phyloP scores from a whole-genome alignment of 2,329 filamentous ascomycete species.

The Fusarium sp. region DNA sequence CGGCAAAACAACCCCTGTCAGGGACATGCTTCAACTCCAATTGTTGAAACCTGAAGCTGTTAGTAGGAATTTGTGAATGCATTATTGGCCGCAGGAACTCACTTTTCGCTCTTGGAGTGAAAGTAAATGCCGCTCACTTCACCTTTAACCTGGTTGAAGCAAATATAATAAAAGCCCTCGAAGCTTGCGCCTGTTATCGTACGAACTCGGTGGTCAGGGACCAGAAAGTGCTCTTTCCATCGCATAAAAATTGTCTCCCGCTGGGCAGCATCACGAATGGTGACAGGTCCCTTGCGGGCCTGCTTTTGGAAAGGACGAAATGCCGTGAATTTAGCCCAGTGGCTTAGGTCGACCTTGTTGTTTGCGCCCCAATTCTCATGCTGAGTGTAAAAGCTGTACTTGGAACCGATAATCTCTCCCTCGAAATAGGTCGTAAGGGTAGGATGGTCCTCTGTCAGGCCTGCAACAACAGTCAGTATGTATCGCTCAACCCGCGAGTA shows the following conservation, averaged over 20 bases:
- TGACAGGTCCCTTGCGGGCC: conserved; percentile 63
- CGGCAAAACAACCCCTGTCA: conserved; percentile 82
- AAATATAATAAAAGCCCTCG: conserved; percentile 99
- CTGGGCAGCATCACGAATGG: conserved; percentile 76
- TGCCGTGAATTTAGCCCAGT: conserved; percentile 90
- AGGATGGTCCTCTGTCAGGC: conserved; percentile 92
- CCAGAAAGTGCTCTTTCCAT: conserved; percentile 98
- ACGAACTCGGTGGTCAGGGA: conserved; percentile 90
- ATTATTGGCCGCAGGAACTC: conserved; percentile 51
- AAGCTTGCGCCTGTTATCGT: conserved; percentile 96
- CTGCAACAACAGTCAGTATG: conserved; percentile 56
- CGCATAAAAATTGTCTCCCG: conserved; percentile 96
- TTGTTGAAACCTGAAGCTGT: conserved; percentile 78
- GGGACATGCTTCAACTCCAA: conserved; percentile 89
- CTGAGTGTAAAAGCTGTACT: conserved; percentile 92
- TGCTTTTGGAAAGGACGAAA: conserved; percentile 78
- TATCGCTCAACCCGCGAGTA: neutral
- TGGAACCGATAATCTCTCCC: conserved; percentile 94
- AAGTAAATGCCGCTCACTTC: conserved; percentile 95
- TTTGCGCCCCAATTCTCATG: conserved; percentile 92
- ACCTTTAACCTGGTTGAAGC: conserved; percentile 91
- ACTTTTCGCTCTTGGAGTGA: conserved; percentile 98
- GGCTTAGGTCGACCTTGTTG: conserved; percentile 88
- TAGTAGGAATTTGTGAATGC: conserved; percentile 3
- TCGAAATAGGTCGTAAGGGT: conserved; percentile 99